These are phyloP conservation scores for Aspergillus aculeatus DNA, from an alignment of 2,329 filamentous ascomycete genomes.

Conservation along the genomic window DNA sequence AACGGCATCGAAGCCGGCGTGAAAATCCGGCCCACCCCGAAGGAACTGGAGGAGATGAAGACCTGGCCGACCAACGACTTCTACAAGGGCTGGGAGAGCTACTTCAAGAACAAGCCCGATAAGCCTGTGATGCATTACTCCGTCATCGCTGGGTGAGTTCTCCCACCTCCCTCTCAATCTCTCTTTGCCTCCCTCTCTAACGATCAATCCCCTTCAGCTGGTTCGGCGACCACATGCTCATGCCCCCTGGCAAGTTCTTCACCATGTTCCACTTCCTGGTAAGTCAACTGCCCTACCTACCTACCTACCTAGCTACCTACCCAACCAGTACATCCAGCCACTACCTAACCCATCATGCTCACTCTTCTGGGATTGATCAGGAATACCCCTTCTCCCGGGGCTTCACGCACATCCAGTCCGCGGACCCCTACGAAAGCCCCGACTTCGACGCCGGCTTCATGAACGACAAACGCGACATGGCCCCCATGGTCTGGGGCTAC, in stretches of 20 bases:
- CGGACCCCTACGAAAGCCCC: slow-evolving; percentile 70
- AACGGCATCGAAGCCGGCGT: slow-evolving; percentile 80
- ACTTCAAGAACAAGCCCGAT: slow-evolving; percentile 81
- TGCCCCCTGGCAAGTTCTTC: slow-evolving; percentile 77
- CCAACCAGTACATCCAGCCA: no score
- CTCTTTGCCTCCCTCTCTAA: slow-evolving; percentile 12
- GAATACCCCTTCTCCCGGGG: slow-evolving; percentile 76
- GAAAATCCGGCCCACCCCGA: slow-evolving; percentile 69
- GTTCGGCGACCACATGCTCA: slow-evolving; percentile 54
- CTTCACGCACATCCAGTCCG: slow-evolving; percentile 66
- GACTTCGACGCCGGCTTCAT: slow-evolving; percentile 83
- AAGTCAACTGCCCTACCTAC: slow-evolving; percentile 1
- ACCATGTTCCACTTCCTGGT: slow-evolving; percentile 77
- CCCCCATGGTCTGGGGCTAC: slow-evolving; percentile 80
- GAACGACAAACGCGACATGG: slow-evolving; percentile 83
- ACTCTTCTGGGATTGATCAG: slow-evolving; percentile 12
- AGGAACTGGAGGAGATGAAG: slow-evolving; percentile 68
- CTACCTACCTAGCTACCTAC: no score
- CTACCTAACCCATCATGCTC: background rate
- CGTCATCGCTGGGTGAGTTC: slow-evolving; percentile 62
- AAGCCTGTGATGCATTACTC: slow-evolving; percentile 87
- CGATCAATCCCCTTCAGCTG: slow-evolving; percentile 23
- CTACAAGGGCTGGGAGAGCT: slow-evolving; percentile 68
- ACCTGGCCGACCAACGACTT: slow-evolving; percentile 74
- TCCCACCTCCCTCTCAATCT: background rate